Base-by-base conservation (phyloP, 352 stramenopile genomes). In the Thalassiosira livingstoniorum region DNA sequence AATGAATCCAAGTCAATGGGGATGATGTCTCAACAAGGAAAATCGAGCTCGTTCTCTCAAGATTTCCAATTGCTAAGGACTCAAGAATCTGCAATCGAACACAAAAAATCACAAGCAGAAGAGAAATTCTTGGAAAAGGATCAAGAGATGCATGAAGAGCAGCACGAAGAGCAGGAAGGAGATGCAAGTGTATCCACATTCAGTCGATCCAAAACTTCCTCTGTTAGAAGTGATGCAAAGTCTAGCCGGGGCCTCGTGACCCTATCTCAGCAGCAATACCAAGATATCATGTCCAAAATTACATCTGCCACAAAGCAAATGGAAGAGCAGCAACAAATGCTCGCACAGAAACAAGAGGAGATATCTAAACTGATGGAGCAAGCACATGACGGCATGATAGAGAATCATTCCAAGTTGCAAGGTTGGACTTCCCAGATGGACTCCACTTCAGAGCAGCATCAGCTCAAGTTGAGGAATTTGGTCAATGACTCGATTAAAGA, bases 171-270 rank as follows among this genome's bases (percentile, higher is more conserved):
- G n/a, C n/a, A n/a, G n/a, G n/a, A 58, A 29, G n/a, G 21, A 29
- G n/a, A 58, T 27, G 47, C 11, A 58, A 47, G 39, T 15, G 15
- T 47, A 15, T 47, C 39, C 15, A 47, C 39, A 47, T 18, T 47
- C 15, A 47, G 39, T 7, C 47, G n/a, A 5, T 11, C 21, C 5
- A 58, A 58, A 58, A 7, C 47, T 5, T 29, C n/a, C n/a, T n/a
- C n/a, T n/a, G n/a, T n/a, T n/a, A n/a, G n/a, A n/a, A n/a, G 21
- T 58, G 47, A 58, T 58, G 47, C 21, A 51, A 51, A 51, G 18
- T 58, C 11, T 58, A 29, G 5, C 47, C 47, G 27, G n/a, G n/a
- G n/a, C n/a, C n/a, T n/a, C n/a, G n/a, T n/a, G n/a, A n/a, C n/a
- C 47, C 21, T 29, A 7, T 58, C 11, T 58, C 47, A 15, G n/a